Evolutionary conservation across 106 monocot species (phyloP), one percentile per base, ranked within the genome.

Genomic region (Dendrobium catenatum): DNA sequence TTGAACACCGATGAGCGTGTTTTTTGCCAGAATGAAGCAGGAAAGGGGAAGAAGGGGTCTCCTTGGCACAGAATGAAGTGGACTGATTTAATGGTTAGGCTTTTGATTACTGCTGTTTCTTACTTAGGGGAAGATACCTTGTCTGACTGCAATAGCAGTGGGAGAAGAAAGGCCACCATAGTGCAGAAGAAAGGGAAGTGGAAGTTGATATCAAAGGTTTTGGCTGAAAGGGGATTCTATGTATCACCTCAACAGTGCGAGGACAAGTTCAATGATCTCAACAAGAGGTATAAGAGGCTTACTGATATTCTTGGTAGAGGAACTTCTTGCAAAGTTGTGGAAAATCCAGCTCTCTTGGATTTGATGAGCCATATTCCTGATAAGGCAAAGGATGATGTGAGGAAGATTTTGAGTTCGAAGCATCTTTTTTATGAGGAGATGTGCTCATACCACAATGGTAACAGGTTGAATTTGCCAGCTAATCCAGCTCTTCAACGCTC

Each of bases 251-350:
- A 97, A 49, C 97, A 97, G 54, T 97, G 97, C 20, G 97, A 97
- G 74, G 97, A 94, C 79, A 97, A 97, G 88, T 97, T 97, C 77
- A 94, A 97, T 83, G 97, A 97, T 78, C 85, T 97, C 2, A 97
- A 97, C 74, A 97, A 94, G 82, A 87, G 97, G 82, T 97, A 97
- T 75, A 97, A 92, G 51, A 86, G 92, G 81, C 94, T 97, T 41
- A 94, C 88, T 6, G 91, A 96, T 64, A 87, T 96, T 74, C 89
- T 96, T 26, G 96, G 96, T 15, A 89, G 96, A 72, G 93, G 96
- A 24, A 96, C 96, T 0, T 85, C 96, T 68, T 96, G 96, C 76
- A 85, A 87, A 82, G 89, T 96, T 79, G 96, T 96, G 59, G 96
- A 96, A 80, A 90, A 91, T 79, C 93, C 93, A 1, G 66, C 76